Evolutionary conservation across 2,329 filamentous ascomycete genomes (phyloP), one percentile per base, ranked within the genome.

Genomic region (Claviceps purpurea): DNA sequence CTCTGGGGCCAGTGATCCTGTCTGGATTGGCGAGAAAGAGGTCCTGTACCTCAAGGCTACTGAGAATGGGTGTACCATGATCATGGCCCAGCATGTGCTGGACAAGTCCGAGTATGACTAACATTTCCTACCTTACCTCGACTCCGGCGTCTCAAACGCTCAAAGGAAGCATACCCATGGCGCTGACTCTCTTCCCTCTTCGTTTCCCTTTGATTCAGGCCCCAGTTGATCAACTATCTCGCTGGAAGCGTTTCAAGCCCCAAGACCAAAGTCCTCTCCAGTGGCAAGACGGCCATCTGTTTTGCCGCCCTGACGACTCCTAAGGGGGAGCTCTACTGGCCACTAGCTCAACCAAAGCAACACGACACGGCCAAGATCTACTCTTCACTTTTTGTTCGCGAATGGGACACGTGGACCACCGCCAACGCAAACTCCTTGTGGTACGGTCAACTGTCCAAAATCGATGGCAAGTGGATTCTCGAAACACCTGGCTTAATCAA

Each of bases 401-500:
- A 94, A 61, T 94, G 88, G 88, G 87, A 94, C 63, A 67, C 76
- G n/a, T 94, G 84, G 68, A 72, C 82, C 26, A 81, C 77, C 1
- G 76, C 82, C 46, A 82, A 87, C 60, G 80, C 77, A 55, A 84
- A 82, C 60, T 77, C 84, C 2, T 74, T 95, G 30, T 93, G 84
- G 75, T 86, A 87, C 34, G 82, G 82, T 37, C 76, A 77, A 5
- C 64, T 93, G 47, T 70, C 66, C 57, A 71, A 70, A 62, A 67
- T 63, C 39, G 64, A 65, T 14, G 66, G 58, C 14, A 63, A 61
- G 52, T 77, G 70, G 62, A 62, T 60, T 26, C 66, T 80, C 16
- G 67, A 70, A 45, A 59, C 64, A 2, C 63, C 66, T 1, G 69
- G 72, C 0, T 67, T 88, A 45, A 73, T 70, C 51, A 90, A 90